Percentiles rank a stretch among this genome's conserved stretches.
phyloP scores from a whole-genome alignment of 805 yeast species.

The Metschnikowia cubensis region DNA sequence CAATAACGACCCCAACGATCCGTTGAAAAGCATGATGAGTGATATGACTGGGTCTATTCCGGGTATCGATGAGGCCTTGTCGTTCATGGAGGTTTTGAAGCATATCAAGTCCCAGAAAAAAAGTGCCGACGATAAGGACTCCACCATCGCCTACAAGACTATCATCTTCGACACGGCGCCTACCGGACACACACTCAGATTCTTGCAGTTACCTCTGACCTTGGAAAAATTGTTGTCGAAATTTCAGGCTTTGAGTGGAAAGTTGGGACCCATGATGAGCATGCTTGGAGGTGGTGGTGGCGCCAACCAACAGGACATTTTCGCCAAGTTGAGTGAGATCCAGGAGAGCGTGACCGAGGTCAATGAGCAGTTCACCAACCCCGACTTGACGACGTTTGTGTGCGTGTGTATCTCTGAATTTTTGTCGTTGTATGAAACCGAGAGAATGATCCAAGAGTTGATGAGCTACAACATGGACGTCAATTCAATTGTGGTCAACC shows the following conservation, averaged over 20 bases:
- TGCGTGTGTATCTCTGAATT: constrained; percentile 98
- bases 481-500: constrained; percentile 93
- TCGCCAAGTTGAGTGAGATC: constrained; percentile 73
- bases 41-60: constrained; percentile 95
- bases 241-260: constrained; percentile 79
- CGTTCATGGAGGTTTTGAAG: constrained; percentile 96
- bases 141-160: constrained; percentile 55
- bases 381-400: constrained; percentile 90
- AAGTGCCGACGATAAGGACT: constrained; percentile 23
- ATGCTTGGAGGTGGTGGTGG: constrained; percentile 60
- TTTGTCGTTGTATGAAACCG: constrained; percentile 93
- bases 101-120: constrained; percentile 78
- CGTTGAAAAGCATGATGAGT: constrained; percentile 71
- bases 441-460: constrained; percentile 94
- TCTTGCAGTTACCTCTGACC: constrained; percentile 90
- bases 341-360: constrained; percentile 81
- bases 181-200: constrained; percentile 96
- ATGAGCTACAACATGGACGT: constrained; percentile 95
- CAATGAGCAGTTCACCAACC: constrained; percentile 91
- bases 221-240: constrained; percentile 82
- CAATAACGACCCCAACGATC: constrained; percentile 54
- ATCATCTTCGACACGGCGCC: constrained; percentile 99
- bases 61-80: constrained; percentile 96
- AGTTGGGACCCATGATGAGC: constrained; percentile 86
- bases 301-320: constrained; percentile 64